Conservation (phyloP, 176 grass and related monocot species). For the Triticum turgidum region DNA sequence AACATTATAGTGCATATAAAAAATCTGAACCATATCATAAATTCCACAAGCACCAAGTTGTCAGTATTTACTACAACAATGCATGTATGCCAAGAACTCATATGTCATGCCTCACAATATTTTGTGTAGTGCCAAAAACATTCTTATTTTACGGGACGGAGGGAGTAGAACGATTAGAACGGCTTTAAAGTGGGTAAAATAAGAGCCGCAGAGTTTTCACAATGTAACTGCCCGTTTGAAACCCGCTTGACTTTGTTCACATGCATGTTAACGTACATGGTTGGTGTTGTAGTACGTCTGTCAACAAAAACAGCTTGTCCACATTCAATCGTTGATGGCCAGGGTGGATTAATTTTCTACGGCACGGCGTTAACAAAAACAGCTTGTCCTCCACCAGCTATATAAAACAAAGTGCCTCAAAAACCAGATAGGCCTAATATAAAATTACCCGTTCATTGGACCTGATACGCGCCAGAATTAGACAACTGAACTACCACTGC, state of each 20-base stretch:
- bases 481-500: neutral
- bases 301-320: neutral
- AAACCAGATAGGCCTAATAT: neutral
- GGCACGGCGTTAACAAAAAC: neutral
- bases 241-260: neutral
- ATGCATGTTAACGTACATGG: neutral
- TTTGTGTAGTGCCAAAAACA: too few species aligned
- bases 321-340: neutral
- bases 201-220: too few species aligned
- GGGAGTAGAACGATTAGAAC: too few species aligned
- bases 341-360: neutral
- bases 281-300: neutral
- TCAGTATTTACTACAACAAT: too few species aligned
- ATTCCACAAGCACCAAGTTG: too few species aligned
- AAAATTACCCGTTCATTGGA: conserved; percentile 24
- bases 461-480: conserved; percentile 20
- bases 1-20: too few species aligned
- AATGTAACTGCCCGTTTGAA: neutral
- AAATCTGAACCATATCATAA: too few species aligned
- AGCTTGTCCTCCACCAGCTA: neutral
- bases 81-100: too few species aligned
- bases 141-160: too few species aligned
- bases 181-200: too few species aligned
- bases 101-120: too few species aligned
- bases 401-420: neutral